Conservation (phyloP, 257 asterid genomes). For the Primulina huaijiensis region DNA sequence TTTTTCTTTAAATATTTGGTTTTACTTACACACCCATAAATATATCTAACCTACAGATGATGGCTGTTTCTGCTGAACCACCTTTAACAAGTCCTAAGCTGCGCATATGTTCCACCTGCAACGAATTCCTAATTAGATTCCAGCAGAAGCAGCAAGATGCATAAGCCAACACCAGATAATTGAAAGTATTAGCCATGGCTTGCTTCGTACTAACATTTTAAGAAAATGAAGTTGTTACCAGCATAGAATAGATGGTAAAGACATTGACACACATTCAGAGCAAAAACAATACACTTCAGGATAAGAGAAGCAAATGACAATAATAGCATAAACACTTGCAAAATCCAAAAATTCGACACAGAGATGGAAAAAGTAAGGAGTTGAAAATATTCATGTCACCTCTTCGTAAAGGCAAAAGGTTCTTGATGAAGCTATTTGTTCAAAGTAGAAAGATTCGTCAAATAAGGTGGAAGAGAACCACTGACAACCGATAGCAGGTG, state of each 20-base stretch:
- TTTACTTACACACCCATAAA: background rate
- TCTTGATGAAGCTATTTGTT: constrained; percentile 75
- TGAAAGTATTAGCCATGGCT: no score
- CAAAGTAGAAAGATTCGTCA: constrained; percentile 47
- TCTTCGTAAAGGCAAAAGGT: constrained; percentile 87
- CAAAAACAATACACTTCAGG: background rate
- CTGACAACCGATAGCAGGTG: constrained; percentile 76
- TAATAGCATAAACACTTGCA: constrained; percentile 9
- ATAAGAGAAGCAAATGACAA: constrained; percentile 11
- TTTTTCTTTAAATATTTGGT: background rate
- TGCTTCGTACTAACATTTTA: background rate
- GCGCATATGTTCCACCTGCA: constrained; percentile 76
- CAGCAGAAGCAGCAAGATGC: constrained; percentile 7
- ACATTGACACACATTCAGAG: background rate
- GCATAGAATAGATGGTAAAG: background rate
- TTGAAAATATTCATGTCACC: background rate
- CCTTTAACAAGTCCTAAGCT: constrained; percentile 74
- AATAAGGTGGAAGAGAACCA: constrained; percentile 67
- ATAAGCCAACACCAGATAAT: background rate
- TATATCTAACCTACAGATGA: constrained; percentile 70
- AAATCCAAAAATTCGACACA: background rate
- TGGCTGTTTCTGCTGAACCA: constrained; percentile 74
- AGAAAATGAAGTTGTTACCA: background rate
- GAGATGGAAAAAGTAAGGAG: background rate
- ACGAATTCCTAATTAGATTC: constrained; percentile 8